phyloP scores from a whole-genome alignment of 129 eudicot genomes.

The Flaveria brownii region DNA sequence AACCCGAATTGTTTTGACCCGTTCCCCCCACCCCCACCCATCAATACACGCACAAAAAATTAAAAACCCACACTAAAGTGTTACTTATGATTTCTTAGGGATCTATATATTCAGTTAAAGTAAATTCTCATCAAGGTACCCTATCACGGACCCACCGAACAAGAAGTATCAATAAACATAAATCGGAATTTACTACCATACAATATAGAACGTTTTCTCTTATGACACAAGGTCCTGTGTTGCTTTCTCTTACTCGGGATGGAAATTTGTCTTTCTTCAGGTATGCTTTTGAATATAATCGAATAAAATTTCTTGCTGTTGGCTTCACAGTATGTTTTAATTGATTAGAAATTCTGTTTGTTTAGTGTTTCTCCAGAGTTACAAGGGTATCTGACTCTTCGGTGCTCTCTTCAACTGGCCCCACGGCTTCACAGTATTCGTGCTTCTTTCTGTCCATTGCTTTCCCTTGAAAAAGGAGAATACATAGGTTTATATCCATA shows the following conservation, averaged over 20 bases:
- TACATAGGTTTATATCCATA: slow-evolving; percentile 62
- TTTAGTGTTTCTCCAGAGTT: slow-evolving; percentile 70
- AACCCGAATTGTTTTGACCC: not conserved
- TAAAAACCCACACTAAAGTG: not conserved
- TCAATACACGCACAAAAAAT: too few species aligned
- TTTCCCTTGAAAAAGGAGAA: slow-evolving; percentile 99
- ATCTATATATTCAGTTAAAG: slow-evolving; percentile 78
- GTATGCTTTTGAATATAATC: slow-evolving; percentile 34
- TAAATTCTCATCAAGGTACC: slow-evolving; percentile 73
- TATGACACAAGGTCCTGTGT: slow-evolving; percentile 89
- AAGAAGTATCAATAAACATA: slow-evolving; percentile 56
- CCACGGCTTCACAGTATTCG: slow-evolving; percentile 93
- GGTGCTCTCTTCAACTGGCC: slow-evolving; percentile 77
- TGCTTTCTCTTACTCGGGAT: slow-evolving; percentile 75
- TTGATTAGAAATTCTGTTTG: not conserved
- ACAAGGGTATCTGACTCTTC: slow-evolving; percentile 86
- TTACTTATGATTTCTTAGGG: slow-evolving; percentile 59
- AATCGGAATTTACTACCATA: slow-evolving; percentile 76
- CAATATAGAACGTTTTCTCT: slow-evolving; percentile 86
- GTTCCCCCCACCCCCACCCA: not conserved
- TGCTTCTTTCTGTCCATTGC: slow-evolving; percentile 98
- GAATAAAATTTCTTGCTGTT: not conserved
- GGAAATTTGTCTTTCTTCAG: slow-evolving; percentile 92
- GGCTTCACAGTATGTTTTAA: not conserved
- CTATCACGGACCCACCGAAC: slow-evolving; percentile 72